phyloP scores from a whole-genome alignment of 2,329 filamentous ascomycete genomes.

The Fusarium albosuccineum region DNA sequence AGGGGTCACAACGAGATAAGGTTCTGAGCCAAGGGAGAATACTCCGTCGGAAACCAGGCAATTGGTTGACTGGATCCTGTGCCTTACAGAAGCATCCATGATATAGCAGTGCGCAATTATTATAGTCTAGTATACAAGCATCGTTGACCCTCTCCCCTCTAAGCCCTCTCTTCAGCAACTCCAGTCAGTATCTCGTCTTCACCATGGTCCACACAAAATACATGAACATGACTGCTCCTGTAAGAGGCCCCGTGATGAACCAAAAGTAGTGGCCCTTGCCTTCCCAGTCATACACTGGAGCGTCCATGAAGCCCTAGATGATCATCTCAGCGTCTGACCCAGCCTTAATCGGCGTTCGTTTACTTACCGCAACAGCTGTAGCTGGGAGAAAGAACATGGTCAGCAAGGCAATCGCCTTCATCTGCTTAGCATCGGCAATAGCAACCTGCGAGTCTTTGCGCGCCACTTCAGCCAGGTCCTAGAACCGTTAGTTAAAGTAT shows the following conservation, averaged over 20 bases:
- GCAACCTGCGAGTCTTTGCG: constrained; percentile 9
- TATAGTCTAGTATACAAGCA: too few relatives aligned
- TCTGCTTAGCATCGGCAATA: constrained; percentile 17
- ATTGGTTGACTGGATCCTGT: neutral
- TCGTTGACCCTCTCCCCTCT: too few relatives aligned
- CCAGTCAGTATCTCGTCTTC: neutral
- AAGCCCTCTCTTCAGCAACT: too few relatives aligned
- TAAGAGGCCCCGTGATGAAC: constrained; percentile 17
- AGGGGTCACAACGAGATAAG: neutral
- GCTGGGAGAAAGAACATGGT: constrained; percentile 14
- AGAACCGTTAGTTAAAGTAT: neutral
- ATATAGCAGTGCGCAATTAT: too few relatives aligned
- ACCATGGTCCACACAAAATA: constrained; percentile 12
- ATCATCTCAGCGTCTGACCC: neutral
- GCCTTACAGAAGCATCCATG: too few relatives aligned
- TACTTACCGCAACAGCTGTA: constrained; percentile 1
- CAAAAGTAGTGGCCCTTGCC: constrained; percentile 19
- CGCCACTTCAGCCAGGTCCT: constrained; percentile 14
- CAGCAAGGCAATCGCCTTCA: constrained; percentile 21
- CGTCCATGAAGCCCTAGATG: constrained; percentile 16
- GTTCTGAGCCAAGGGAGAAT: neutral
- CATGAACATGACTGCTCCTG: constrained; percentile 8
- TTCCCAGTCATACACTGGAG: constrained; percentile 19
- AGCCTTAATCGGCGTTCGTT: neutral
- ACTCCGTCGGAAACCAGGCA: neutral